Base-by-base conservation (phyloP, 169 alveolate species). In the Plasmodium berghei region DNA sequence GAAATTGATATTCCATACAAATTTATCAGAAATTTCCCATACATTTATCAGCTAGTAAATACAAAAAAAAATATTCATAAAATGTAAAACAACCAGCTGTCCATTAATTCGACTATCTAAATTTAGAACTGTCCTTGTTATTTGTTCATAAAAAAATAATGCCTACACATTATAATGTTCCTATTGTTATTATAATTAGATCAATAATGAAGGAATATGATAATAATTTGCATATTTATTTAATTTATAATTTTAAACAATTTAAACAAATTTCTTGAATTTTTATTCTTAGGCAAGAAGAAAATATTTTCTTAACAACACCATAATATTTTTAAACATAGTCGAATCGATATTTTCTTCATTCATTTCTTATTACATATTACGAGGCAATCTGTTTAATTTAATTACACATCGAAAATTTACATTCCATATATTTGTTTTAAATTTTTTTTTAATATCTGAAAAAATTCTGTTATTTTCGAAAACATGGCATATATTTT, bases 1-100 rank as follows among this genome's bases (percentile, higher is more conserved):
- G 91, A 86, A 26, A 72, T 70, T n/a, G 91, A 86, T 56, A 49
- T 86, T 22, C 87, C 91, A 14, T 71, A 86, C 58, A 72, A 86
- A 9, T 72, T 58, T 61, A 52, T 86, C 9, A 70, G 80, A 45
- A 20, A 42, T 6, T 48, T 71, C 34, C 91, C 91, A 14, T 86
- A 86, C 34, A 58, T 71, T 40, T 86, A 86, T 18, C 91, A 86
- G 61, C 40, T 61, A 16, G 91, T 86, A 71, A 26, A 18, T 8
- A 24, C 24, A 52, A 14, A 34, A 26, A n/a, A 24, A 24, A 9
- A 52, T 2, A 52, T 14, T 52, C n/a, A 52, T 12, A 52, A 52
- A n/a, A 52, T 14, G 1, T 12, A 52, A 52, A 52, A 5, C n/a
- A 52, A 52, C 2, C n/a, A 52, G 6, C 22, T 12, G 18, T 12